Conservation (phyloP, 2,329 filamentous ascomycete genomes). For the Geosmithia morbida region DNA sequence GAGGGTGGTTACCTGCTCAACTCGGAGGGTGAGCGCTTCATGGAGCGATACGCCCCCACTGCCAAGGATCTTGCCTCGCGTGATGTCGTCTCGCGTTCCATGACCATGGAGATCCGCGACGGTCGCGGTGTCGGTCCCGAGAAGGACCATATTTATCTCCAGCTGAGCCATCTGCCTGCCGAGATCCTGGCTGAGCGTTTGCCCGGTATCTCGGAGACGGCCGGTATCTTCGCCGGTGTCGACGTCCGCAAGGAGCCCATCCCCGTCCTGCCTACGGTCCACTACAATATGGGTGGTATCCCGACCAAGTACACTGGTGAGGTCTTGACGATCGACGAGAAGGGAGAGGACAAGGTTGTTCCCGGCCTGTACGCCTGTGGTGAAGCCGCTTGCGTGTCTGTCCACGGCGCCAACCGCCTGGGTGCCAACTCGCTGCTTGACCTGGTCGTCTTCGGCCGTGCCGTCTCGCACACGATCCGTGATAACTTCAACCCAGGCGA, state of each 20-base stretch:
- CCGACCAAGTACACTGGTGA: conserved; percentile 96
- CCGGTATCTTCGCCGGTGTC: conserved; percentile 91
- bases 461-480: conserved; percentile 91
- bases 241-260: conserved; percentile 97
- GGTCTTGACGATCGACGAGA: conserved; percentile 75
- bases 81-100: conserved; percentile 92
- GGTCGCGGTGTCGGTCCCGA: conserved; percentile 93
- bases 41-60: conserved; percentile 96
- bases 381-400: conserved; percentile 93
- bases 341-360: conserved; percentile 83
- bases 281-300: conserved; percentile 99
- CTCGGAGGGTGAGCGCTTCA: conserved; percentile 96
- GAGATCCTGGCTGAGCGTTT: conserved; percentile 92
- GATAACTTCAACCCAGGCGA: conserved; percentile 81
- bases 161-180: conserved; percentile 86
- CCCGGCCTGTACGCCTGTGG: conserved; percentile 92
- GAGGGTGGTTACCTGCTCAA: conserved; percentile 97
- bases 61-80: conserved; percentile 95
- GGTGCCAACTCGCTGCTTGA: conserved; percentile 97
- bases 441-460: conserved; percentile 93
- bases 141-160: conserved; percentile 97
- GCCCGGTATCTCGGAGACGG: conserved; percentile 96
- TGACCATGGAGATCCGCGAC: conserved; percentile 97
- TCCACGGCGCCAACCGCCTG: conserved; percentile 95
- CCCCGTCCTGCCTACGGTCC: conserved; percentile 87